These are phyloP conservation scores for Grosmannia serpens DNA, from an alignment of 2,329 filamentous ascomycete genomes.

Conservation along the genomic window DNA sequence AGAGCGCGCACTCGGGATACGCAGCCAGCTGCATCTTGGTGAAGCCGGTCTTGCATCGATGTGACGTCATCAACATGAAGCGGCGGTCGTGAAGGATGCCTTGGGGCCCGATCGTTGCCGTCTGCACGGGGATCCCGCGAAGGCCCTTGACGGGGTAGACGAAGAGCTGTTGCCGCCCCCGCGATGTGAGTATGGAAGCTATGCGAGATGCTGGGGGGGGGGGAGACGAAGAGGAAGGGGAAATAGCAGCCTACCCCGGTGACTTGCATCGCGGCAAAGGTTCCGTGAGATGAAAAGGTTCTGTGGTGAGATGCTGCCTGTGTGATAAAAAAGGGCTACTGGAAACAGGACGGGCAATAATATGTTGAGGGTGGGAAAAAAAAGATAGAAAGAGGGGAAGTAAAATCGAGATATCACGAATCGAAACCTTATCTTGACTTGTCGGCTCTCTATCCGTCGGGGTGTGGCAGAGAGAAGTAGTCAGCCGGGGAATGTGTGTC, in stretches of 20 bases:
- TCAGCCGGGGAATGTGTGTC: no score
- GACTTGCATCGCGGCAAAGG: not conserved
- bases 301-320: not conserved
- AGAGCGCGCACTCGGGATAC: conserved; percentile 51
- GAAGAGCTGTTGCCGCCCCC: conserved; percentile 38
- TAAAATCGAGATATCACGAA: no score
- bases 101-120: conserved; percentile 43
- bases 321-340: not conserved
- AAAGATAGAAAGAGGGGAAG: not conserved
- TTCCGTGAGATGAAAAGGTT: no score
- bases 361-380: no score
- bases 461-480: no score
- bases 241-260: not conserved
- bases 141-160: conserved; percentile 66
- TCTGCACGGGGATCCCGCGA: conserved; percentile 44
- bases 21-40: conserved; percentile 48
- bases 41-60: conserved; percentile 23
- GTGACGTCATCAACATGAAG: conserved; percentile 55
- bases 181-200: no score
- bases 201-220: not conserved
- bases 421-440: no score
- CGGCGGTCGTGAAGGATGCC: conserved; percentile 55
- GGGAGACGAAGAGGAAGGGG: not conserved
- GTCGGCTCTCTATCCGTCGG: no score
- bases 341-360: not conserved